Evolutionary conservation across 371 early-diverging fungal genomes (phyloP).

Genomic region (Apophysomyces ossiformis): DNA sequence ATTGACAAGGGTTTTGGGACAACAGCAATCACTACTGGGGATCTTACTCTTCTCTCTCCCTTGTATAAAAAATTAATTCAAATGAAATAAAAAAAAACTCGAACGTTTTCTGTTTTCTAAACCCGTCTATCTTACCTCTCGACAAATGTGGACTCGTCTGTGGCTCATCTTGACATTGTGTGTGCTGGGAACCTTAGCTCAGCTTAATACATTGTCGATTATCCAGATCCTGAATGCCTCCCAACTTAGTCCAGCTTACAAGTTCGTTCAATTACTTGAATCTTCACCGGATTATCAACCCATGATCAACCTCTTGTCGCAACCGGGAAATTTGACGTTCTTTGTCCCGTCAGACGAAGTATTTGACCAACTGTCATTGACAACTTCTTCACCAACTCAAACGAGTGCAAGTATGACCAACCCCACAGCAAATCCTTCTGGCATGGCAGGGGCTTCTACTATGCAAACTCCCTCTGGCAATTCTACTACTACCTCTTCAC

Average conservation of each 20-base stretch:
- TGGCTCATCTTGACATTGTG: not conserved
- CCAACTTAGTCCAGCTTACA: conserved; percentile 32
- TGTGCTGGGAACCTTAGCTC: conserved; percentile 10
- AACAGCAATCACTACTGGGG: not conserved
- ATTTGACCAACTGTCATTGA: not conserved
- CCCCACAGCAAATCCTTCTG: not conserved
- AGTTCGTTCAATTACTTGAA: conserved; percentile 28
- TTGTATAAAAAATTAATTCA: not conserved
- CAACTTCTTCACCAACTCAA: not conserved
- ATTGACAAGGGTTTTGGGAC: not conserved
- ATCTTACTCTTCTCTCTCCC: not conserved
- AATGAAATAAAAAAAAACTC: not conserved
- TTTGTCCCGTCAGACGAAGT: conserved; percentile 38
- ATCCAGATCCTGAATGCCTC: conserved; percentile 33
- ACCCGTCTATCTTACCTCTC: not conserved
- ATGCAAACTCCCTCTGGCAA: not conserved
- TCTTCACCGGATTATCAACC: conserved; percentile 35
- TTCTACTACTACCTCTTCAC: not conserved
- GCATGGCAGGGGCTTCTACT: not conserved
- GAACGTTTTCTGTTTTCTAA: not conserved
- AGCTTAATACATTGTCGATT: conserved; percentile 24
- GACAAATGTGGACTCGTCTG: not conserved
- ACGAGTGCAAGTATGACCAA: not conserved
- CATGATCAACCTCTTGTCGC: conserved; percentile 29
- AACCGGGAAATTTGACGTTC: conserved; percentile 36